Evolutionary conservation across 257 asterid genomes (phyloP), one percentile per base, ranked within the genome.

Genomic region (Paulownia fortunei): DNA sequence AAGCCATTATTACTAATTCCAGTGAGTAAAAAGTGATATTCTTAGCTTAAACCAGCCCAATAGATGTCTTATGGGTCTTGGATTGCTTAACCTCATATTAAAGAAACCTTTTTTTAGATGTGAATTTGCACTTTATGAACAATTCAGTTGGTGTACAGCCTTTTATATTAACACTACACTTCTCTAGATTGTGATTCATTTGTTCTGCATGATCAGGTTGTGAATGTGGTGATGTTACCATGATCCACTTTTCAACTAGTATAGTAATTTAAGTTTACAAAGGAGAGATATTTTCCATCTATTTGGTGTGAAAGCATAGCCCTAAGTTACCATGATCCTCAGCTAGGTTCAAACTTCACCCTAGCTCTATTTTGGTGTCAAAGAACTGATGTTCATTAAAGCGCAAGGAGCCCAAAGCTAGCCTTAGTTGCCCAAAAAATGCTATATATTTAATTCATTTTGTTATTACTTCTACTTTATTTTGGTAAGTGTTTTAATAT

Each of bases 1-100:
- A 88, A 76, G 86, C 89, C 96, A 6, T 69, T 92, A 56, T 82
- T 93, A 81, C 82, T 85, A 56, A 76, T 90, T 73, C 97, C 97
- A 3, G 99, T 93, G 79, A 92, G 99, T 89, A 74, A 77, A 74
- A 78, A 37, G 10, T 78, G 32, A 32, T 62, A 37, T 19, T 49
- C 3, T 76, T 78, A 30, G 23, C 24, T 63, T 64, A 34, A 56
- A 32, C 19, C 19, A 8, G 27, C 55, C 52, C 37, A n/a, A 7
- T 13, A 8, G 46, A 32, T 32, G 58, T 47, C 34, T 51, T 55
- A 16, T 64, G 72, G 46, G 44, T 81, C 75, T 66, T 69, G 3
- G 70, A 55, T 46, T 55, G 68, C 56, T 21, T 18, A 21, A 64
- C 23, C 46, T 18, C 41, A 6, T 79, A 8, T 27, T 65, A 64